Percentiles rank a stretch among this genome's conserved stretches.
Conservation (phyloP, 1,284 basidiomycete genomes). For the Pyrrhoderma lamaoense region DNA sequence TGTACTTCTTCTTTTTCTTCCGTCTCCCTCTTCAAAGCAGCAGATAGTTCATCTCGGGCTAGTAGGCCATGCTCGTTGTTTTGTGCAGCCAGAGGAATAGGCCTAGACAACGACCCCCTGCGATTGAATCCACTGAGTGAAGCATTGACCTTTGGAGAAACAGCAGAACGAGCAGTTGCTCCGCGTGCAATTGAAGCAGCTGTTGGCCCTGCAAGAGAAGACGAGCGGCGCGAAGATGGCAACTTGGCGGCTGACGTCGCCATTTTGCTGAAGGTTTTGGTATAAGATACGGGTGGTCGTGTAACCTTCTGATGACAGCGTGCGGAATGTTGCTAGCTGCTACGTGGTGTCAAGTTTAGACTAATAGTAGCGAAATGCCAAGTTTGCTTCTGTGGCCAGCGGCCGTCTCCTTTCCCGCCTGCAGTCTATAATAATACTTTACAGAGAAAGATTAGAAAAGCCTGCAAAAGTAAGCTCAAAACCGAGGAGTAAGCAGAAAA, state of each 20-base stretch:
- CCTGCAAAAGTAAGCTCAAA: too few relatives aligned
- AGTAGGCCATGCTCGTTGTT: constrained; percentile 30
- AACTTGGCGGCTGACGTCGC: constrained; percentile 21
- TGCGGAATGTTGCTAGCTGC: constrained; percentile 2
- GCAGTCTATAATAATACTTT: too few relatives aligned
- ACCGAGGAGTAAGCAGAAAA: too few relatives aligned
- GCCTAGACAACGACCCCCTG: constrained; percentile 26
- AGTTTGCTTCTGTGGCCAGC: too few relatives aligned
- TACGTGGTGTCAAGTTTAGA: constrained; percentile 2
- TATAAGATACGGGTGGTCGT: neutral
- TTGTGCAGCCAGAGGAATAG: constrained; percentile 28
- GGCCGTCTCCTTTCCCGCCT: too few relatives aligned
- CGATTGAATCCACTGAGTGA: constrained; percentile 16
- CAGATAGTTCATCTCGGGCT: constrained; percentile 43
- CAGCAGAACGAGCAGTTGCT: constrained; percentile 44
- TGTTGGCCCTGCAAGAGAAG: constrained; percentile 28
- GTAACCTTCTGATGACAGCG: neutral
- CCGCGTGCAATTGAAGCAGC: constrained; percentile 32
- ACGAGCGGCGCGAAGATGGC: constrained; percentile 38
- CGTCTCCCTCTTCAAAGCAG: constrained; percentile 63
- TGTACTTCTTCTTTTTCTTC: constrained; percentile 71
- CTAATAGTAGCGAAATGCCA: too few relatives aligned
- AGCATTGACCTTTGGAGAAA: constrained; percentile 29
- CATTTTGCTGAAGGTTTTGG: constrained; percentile 6
- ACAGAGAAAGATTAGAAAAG: too few relatives aligned